Evolutionary conservation across 148 eudicot species (phyloP), one percentile per base, ranked within the genome.

Genomic region (Limonium bicolor): DNA sequence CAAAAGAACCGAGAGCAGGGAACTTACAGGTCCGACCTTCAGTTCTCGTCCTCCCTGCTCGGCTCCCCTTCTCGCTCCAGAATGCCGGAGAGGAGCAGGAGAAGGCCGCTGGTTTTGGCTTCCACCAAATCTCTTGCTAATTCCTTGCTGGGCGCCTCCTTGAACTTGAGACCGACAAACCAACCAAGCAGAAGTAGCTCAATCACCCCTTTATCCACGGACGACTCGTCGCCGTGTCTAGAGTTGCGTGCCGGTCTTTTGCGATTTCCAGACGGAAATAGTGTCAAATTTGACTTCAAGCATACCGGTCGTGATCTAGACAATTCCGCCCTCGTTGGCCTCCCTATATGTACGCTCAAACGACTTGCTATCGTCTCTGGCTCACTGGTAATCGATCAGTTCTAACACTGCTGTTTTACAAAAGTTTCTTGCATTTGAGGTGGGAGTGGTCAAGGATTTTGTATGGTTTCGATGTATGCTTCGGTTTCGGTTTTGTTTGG

Each of bases 61-160:
- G n/a, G n/a, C n/a, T n/a, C n/a, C n/a, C n/a, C n/a, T n/a, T n/a
- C n/a, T n/a, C n/a, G n/a, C n/a, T n/a, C n/a, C n/a, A n/a, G n/a
- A n/a, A n/a, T n/a, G n/a, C n/a, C n/a, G n/a, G n/a, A n/a, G n/a
- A n/a, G n/a, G n/a, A n/a, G n/a, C n/a, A n/a, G n/a, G 22, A 28
- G 94, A 75, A 88, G 77, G 80, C 86, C 96, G 3, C 52, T 88
- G 63, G 58, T 88, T 48, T 77, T 88, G 13, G 72, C 86, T 51
- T 75, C 94, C 26, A 86, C 96, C 38, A 75, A 64, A 69, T 56
- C 74, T 49, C 82, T 86, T 8, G 35, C 82, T 43, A 40, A 59
- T 27, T 74, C 93, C 6, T 16, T 70, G 7, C 66, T 61, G 6
- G 3, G 19, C 8, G 14, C 48, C 2, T 25, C 48, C 29, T 40